Percentiles rank a stretch among this genome's conserved stretches.
These are phyloP conservation scores for Phaeosphaeria sp. DNA, from an alignment of 2,329 filamentous ascomycete genomes.

Conservation along the genomic window DNA sequence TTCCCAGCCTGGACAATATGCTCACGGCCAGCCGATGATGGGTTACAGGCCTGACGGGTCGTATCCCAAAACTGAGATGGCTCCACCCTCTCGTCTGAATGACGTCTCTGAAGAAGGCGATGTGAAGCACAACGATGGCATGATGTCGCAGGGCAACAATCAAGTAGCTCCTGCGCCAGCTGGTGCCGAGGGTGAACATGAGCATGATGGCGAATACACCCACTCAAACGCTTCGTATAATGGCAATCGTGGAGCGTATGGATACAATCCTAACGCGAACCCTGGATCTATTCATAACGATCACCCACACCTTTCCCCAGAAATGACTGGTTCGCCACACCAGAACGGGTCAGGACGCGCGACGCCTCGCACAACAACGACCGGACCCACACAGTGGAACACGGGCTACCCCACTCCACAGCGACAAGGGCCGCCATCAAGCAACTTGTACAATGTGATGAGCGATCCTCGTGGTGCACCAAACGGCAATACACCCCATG, in stretches of 20 bases:
- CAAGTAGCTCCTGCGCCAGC: conserved; percentile 60
- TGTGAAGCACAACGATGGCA: conserved; percentile 68
- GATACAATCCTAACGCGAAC: conserved; percentile 72
- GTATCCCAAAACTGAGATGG: conserved; percentile 89
- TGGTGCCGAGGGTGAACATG: conserved; percentile 75
- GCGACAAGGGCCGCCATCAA: conserved; percentile 70
- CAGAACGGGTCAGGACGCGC: conserved; percentile 82
- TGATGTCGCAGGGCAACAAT: conserved; percentile 56
- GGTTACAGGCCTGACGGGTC: conserved; percentile 58
- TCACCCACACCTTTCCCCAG: conserved; percentile 77
- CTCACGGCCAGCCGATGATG: conserved; percentile 69
- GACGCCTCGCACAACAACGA: conserved; percentile 79
- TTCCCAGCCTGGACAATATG: conserved; percentile 71
- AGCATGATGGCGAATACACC: conserved; percentile 84
- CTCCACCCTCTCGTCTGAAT: conserved; percentile 72
- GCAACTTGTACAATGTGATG: conserved; percentile 88
- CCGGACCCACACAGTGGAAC: conserved; percentile 75
- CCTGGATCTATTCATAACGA: conserved; percentile 73
- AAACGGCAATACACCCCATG: conserved; percentile 70
- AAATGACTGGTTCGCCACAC: conserved; percentile 85
- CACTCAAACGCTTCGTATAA: conserved; percentile 78
- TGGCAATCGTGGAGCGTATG: conserved; percentile 74
- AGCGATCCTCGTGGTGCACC: conserved; percentile 74
- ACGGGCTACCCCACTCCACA: conserved; percentile 80
- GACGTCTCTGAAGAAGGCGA: conserved; percentile 68